Base-by-base conservation (phyloP, 352 stramenopile species). In the Plasmopara halstedii region DNA sequence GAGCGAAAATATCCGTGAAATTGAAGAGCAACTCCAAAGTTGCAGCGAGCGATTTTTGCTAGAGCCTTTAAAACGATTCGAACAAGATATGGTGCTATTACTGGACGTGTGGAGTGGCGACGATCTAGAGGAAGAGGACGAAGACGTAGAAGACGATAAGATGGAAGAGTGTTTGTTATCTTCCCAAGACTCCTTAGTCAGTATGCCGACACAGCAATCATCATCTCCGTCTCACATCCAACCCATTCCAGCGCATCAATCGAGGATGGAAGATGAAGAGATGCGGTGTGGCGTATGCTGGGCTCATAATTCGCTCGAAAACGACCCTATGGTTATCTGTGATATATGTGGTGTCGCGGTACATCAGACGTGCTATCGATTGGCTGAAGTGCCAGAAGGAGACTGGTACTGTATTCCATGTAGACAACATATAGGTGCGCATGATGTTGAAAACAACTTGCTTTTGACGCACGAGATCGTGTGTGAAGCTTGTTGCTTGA, bases 391-490 rank as follows among this genome's bases (percentile, higher is more conserved):
- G 4, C 82, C 82, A 0, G 75, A 88, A 2, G 71, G 68, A 31
- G 74, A 88, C 56, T 93, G 78, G 78, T 83, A 75, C 50, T 93
- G 82, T 47, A 61, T 72, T 10, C 72, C 70, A 18, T 96, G 86
- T 37, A 53, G 50, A 43, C 61, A 50, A 18, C 83, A 83, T 38
- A 42, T 77, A 38, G 63, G 70, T 8, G 51, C 53, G 0, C 61
- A 68, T 41, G 64, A 73, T 36, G 38, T 77, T 1, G 51, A 62
- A 18, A 67, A 66, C 25, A 73, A 67, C 19, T 45, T 78, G 19
- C 70, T 70, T 9, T 67, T 70, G 7, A 83, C 73, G 11, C 73
- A 74, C 35, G 70, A 84, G 22, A 32, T 85, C 14, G 37, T 55
- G 47, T 88, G 76, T 36, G 58, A 61, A 21, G 77, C 70, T 7